These are phyloP conservation scores for Shiraia bambusicola DNA, from an alignment of 2,329 filamentous ascomycete species.

Conservation along the genomic window DNA sequence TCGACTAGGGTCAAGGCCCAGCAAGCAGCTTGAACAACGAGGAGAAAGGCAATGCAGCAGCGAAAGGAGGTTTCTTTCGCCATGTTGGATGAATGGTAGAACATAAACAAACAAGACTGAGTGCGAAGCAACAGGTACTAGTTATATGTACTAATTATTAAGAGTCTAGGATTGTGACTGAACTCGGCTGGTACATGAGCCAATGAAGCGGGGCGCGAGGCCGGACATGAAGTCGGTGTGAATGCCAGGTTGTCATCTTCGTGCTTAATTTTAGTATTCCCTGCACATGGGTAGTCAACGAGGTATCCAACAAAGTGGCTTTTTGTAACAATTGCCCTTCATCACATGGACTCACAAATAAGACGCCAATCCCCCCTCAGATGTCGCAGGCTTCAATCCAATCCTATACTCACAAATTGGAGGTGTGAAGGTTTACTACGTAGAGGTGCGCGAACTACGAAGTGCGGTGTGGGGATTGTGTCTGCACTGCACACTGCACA, in stretches of 20 bases:
- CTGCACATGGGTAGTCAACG: constrained; percentile 2
- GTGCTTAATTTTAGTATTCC: constrained; percentile 2
- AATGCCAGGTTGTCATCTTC: constrained; percentile 18
- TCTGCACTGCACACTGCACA: too few relatives aligned
- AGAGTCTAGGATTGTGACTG: not conserved
- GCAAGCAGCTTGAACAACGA: constrained; percentile 33
- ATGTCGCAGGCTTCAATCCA: too few relatives aligned
- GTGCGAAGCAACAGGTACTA: not conserved
- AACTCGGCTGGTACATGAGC: constrained; percentile 3
- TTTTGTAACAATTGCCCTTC: constrained; percentile 1
- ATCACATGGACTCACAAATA: not conserved
- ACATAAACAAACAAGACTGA: not conserved
- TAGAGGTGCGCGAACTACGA: too few relatives aligned
- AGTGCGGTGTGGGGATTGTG: too few relatives aligned
- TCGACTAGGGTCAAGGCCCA: constrained; percentile 37
- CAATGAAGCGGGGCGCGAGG: constrained; percentile 3
- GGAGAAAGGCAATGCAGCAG: constrained; percentile 31
- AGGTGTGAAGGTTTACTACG: too few relatives aligned
- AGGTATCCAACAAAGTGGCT: constrained; percentile 4
- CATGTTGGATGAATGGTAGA: constrained; percentile 15
- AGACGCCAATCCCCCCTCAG: not conserved
- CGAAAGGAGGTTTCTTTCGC: constrained; percentile 31
- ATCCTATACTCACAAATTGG: too few relatives aligned
- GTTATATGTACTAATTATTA: too few relatives aligned
- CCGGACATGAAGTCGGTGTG: constrained; percentile 7